Conservation (phyloP, 2,329 filamentous ascomycete genomes). For the Myotisia sp. region DNA sequence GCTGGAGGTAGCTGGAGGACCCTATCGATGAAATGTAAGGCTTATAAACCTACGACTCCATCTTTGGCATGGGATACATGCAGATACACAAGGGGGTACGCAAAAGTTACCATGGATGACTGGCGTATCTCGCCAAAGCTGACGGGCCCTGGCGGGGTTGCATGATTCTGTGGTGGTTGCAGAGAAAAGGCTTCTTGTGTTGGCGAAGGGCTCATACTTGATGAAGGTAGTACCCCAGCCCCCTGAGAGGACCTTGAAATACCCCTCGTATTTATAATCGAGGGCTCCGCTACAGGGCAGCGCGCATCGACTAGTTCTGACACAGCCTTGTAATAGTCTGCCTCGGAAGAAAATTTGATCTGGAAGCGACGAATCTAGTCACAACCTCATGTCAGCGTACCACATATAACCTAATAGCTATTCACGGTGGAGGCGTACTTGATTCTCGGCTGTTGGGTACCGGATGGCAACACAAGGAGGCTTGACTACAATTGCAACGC, state of each 20-base stretch:
- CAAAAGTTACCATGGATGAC: no score
- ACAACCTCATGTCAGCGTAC: no score
- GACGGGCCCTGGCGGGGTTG: no score
- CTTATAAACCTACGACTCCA: no score
- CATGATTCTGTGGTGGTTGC: background rate
- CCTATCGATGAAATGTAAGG: no score
- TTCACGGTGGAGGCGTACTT: slow-evolving; percentile 20
- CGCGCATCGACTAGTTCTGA: slow-evolving; percentile 28
- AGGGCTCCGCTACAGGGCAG: slow-evolving; percentile 30
- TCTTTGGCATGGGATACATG: no score
- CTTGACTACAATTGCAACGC: slow-evolving; percentile 31
- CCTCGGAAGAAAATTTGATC: slow-evolving; percentile 28
- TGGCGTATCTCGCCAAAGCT: no score
- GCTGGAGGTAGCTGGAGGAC: no score
- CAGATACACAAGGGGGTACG: no score
- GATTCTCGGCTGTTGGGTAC: slow-evolving; percentile 22
- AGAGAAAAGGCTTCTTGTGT: background rate
- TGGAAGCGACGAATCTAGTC: slow-evolving; percentile 33
- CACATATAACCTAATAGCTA: no score
- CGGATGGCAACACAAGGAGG: slow-evolving; percentile 34
- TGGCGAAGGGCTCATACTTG: background rate
- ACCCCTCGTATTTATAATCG: background rate
- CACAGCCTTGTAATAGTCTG: slow-evolving; percentile 29
- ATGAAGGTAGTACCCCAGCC: no score
- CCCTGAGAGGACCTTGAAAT: no score